phyloP scores from a whole-genome alignment of 2,329 filamentous ascomycete species.

The Sporothrix pseudoabietina region DNA sequence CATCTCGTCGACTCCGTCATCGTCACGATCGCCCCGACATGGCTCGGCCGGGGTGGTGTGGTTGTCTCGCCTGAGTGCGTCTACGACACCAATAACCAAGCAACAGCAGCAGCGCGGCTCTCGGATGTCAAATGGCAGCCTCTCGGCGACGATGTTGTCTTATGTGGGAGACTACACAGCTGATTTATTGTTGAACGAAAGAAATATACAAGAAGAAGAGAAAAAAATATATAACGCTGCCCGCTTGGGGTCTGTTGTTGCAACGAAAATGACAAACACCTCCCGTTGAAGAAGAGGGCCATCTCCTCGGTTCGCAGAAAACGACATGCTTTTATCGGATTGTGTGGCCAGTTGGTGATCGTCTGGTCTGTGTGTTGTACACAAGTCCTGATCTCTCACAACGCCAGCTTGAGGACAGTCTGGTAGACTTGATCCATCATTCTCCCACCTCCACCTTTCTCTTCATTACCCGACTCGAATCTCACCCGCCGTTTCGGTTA shows the following conservation, averaged over 20 bases:
- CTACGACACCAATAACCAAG: slow-evolving; percentile 51
- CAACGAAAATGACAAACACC: background rate
- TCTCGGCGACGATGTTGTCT: slow-evolving; percentile 78
- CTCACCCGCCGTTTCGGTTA: slow-evolving; percentile 29
- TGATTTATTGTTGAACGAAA: slow-evolving; percentile 9
- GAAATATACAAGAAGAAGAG: background rate
- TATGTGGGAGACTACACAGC: slow-evolving; percentile 62
- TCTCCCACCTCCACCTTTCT: background rate
- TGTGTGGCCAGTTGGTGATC: background rate
- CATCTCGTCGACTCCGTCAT: slow-evolving; percentile 72
- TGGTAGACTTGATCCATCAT: background rate
- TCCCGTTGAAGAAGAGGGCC: slow-evolving; percentile 12
- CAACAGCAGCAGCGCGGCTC: slow-evolving; percentile 65
- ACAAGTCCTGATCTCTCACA: background rate
- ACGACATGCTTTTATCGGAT: slow-evolving; percentile 4
- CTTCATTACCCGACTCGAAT: background rate
- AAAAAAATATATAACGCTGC: background rate
- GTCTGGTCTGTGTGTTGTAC: background rate
- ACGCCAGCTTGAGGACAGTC: background rate
- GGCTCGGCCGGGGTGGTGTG: slow-evolving; percentile 83
- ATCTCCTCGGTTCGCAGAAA: background rate
- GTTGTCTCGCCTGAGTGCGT: slow-evolving; percentile 70
- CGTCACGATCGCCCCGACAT: slow-evolving; percentile 85
- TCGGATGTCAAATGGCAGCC: slow-evolving; percentile 71
- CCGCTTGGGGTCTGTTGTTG: background rate